phyloP scores from a whole-genome alignment of 2,329 filamentous ascomycete genomes.

The Trichophyton schoenleinii region DNA sequence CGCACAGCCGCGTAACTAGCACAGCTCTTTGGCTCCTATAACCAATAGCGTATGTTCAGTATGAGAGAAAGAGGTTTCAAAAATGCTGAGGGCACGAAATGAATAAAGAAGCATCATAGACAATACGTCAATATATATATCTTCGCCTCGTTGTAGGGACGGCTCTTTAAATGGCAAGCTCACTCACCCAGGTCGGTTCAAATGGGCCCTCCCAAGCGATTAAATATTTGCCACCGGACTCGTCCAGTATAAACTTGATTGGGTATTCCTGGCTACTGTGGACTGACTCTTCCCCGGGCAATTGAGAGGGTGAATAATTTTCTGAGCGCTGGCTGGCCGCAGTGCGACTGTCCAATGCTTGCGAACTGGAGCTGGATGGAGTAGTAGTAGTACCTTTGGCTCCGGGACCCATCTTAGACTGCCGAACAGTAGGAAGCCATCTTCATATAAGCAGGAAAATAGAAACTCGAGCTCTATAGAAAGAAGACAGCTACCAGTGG shows the following conservation, averaged over 20 bases:
- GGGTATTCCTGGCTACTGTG: constrained; percentile 23
- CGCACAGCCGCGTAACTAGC: constrained; percentile 21
- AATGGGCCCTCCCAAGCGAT: constrained; percentile 29
- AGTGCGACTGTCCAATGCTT: not conserved
- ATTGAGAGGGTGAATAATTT: not conserved
- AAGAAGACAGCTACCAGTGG: not conserved
- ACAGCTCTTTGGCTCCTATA: constrained; percentile 26
- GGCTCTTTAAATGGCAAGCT: not conserved
- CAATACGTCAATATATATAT: not conserved
- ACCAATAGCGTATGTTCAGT: not conserved
- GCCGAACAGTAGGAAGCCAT: not conserved
- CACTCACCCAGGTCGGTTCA: constrained; percentile 29
- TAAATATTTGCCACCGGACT: constrained; percentile 24
- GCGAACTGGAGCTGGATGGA: not conserved
- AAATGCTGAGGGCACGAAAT: not conserved
- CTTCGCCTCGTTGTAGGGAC: not conserved
- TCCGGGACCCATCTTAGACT: not conserved
- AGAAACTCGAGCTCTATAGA: not conserved
- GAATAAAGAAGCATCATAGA: not conserved
- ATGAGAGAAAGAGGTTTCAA: not conserved
- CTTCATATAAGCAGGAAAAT: not conserved
- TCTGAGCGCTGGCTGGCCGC: not conserved
- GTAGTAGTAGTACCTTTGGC: not conserved
- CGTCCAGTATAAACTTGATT: constrained; percentile 27
- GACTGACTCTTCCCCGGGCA: constrained; percentile 4